Evolutionary conservation across 1,284 basidiomycete genomes (phyloP), one percentile per base, ranked within the genome.

Genomic region (Cutaneotrichosporon cyanovorans): DNA sequence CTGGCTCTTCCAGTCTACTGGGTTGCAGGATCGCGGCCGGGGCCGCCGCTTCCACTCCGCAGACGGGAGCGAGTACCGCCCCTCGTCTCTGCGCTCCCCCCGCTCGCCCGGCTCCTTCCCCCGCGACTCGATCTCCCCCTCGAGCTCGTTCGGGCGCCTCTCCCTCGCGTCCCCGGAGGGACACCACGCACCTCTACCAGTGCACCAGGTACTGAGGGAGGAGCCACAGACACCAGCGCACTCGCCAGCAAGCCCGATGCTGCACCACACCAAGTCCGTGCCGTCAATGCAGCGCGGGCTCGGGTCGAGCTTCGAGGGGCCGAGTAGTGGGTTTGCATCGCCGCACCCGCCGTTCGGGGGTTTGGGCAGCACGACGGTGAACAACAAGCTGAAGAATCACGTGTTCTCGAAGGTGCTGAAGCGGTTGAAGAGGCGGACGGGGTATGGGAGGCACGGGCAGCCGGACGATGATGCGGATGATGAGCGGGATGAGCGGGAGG

Each of bases 371-470:
- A 95, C 91, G 2, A 80, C 83, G 37, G 90, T 95, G 46, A 95
- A 96, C 68, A 88, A 85, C 35, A 86, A 81, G 66, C 75, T 96
- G 49, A 91, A 90, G 71, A 89, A 95, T 62, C 88, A 92, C 57
- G 87, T 96, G 37, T 91, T 96, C 65, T 84, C 81, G 46, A 85
- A 85, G 12, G 81, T 95, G 25, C 74, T 95, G 50, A 77, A 82
- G 25, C 79, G 88, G 25, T 57, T 61, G 31, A 66, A 62, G 54
- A 66, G 61, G 53, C 59, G 61, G 20, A 58, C 57, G 1, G 45
- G 59, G 32, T 40, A 40, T n/a, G 42, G 58, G 37, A 37, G 25
- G 23, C 25, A 35, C 8, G 18, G 25, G 5, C 25, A 37, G 3
- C 6, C 32, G 32, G 59, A 60, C 36, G 67, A 64, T n/a, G 63